Evolutionary conservation across 2,329 filamentous ascomycete genomes (phyloP).

Genomic region (Calonectria pseudoturangicola): DNA sequence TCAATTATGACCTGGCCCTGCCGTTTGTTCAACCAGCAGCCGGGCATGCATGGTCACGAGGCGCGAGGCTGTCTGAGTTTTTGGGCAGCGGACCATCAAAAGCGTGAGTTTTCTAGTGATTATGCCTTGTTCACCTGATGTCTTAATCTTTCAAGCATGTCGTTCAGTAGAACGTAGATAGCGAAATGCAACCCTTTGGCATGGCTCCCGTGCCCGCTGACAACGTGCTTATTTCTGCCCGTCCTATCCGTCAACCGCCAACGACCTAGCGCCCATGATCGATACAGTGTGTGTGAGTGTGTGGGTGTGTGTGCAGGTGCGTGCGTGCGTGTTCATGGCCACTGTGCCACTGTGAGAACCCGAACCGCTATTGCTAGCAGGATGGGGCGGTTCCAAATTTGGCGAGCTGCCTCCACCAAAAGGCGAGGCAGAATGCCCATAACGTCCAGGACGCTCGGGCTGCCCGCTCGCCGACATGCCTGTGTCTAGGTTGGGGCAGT

Average conservation of each 20-base stretch:
- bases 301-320: not conserved
- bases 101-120: not conserved
- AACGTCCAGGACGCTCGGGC: conserved; percentile 34
- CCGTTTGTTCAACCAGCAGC: conserved; percentile 13
- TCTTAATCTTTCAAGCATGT: not conserved
- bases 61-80: conserved; percentile 25
- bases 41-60: conserved; percentile 9
- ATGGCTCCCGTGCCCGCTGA: conserved; percentile 17
- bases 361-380: not conserved
- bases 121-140: conserved; percentile 28
- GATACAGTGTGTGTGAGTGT: not conserved
- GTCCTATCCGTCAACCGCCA: conserved; percentile 9
- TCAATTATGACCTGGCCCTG: conserved; percentile 12
- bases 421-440: conserved; percentile 22
- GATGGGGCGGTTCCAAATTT: conserved; percentile 22
- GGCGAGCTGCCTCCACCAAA: conserved; percentile 25
- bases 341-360: conserved; percentile 20
- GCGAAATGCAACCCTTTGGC: not conserved
- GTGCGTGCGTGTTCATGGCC: not conserved
- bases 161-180: not conserved
- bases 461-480: conserved; percentile 36
- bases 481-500: conserved; percentile 13
- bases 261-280: conserved; percentile 12
- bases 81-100: not conserved
- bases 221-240: not conserved